Evolutionary conservation across 768 basidiomycete species (phyloP), one percentile per base, ranked within the genome.

Genomic region (Lentinula sp.): DNA sequence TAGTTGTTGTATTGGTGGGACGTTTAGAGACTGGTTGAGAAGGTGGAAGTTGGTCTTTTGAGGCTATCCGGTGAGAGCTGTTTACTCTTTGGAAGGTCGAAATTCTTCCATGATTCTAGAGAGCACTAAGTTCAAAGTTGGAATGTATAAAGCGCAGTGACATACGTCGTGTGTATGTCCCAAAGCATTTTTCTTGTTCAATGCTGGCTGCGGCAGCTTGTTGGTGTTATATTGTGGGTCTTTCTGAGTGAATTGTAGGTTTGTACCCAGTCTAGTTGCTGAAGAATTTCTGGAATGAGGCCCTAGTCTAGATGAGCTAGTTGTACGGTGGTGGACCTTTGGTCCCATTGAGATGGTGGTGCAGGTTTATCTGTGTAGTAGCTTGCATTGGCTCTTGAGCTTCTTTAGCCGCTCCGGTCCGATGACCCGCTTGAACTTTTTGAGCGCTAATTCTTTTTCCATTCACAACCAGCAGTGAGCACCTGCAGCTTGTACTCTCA

Each of bases 231-330:
- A 31, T 15, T 67, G 68, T 23, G 74, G 67, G 31, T 88, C 87
- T 65, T 85, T 87, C 74, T 87, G 84, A 0, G 89, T 89, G 61
- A 89, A 77, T 49, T 87, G 86, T 13, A 89, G 77, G 67, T 83
- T 88, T 55, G 82, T 66, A 16, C 78, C 80, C 16, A 85, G 71
- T 69, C 82, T 86, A 16, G 84, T 81, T 39, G 80, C 78, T 3
- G 88, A 89, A 54, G 84, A 82, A 18, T 81, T 78, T 65, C 87
- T 82, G 28, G 87, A 85, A 67, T 89, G 87, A 2, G 84, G 74
- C 66, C 85, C 85, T 62, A 80, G 74, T 48, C 74, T 77, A 39
- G 82, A 70, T 56, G 77, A 70, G 51, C 75, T 73, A 43, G 75
- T 69, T 66, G 81, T 76, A 65, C 83, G 80, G 62, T 76, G 21